phyloP scores from a whole-genome alignment of 257 asterid species.

The Vinca minor region DNA sequence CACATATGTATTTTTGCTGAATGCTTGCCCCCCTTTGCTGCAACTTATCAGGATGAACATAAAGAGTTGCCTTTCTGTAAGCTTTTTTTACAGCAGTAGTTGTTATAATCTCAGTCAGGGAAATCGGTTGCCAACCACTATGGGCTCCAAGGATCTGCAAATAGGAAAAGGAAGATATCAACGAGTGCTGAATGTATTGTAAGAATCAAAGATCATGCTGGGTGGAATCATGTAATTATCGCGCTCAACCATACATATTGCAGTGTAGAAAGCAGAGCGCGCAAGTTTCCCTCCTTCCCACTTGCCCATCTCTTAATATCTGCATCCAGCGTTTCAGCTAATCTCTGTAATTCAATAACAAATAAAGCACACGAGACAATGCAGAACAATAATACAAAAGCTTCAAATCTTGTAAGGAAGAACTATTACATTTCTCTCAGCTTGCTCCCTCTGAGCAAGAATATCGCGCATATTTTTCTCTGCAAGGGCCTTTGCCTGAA shows the following conservation, averaged over 20 bases:
- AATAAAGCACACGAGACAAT: not conserved
- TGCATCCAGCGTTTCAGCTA: constrained; percentile 83
- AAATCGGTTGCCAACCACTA: constrained; percentile 86
- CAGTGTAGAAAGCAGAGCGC: constrained; percentile 94
- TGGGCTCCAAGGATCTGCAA: constrained; percentile 79
- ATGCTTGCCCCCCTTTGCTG: constrained; percentile 95
- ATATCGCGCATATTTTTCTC: constrained; percentile 92
- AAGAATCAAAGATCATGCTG: not conserved
- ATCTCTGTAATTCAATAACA: constrained; percentile 55
- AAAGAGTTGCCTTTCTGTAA: constrained; percentile 87
- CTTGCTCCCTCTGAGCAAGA: constrained; percentile 94
- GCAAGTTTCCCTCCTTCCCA: constrained; percentile 91
- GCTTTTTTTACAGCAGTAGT: constrained; percentile 79
- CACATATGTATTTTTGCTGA: constrained; percentile 84
- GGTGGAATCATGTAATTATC: not conserved
- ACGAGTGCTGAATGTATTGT: not conserved
- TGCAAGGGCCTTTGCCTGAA: constrained; percentile 90
- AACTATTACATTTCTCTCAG: constrained; percentile 74
- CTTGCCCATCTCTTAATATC: constrained; percentile 93
- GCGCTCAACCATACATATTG: constrained; percentile 59
- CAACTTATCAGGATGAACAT: constrained; percentile 93
- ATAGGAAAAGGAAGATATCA: not conserved
- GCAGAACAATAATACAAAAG: not conserved
- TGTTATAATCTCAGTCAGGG: constrained; percentile 78
- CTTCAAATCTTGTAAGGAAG: constrained; percentile 3